phyloP scores from a whole-genome alignment of 352 stramenopile genomes.

The Albugo candida region DNA sequence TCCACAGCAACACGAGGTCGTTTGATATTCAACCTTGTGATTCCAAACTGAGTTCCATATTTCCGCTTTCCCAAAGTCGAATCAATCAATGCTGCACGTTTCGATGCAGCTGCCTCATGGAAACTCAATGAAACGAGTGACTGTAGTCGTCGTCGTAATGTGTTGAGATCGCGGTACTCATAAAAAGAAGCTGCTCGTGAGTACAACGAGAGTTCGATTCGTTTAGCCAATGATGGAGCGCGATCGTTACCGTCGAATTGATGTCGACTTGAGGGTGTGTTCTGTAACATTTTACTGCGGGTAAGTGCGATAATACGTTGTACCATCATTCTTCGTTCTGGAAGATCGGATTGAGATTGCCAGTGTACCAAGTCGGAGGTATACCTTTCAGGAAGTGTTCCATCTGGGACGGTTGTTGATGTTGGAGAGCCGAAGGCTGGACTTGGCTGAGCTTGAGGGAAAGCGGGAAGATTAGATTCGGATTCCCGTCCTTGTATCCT shows the following conservation, averaged over 20 bases:
- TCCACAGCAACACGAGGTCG: conserved; percentile 13
- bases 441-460: background rate
- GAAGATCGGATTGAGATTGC: conserved; percentile 65
- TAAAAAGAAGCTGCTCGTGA: conserved; percentile 60
- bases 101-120: conserved; percentile 55
- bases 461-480: background rate
- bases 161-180: conserved; percentile 75
- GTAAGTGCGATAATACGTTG: conserved; percentile 80
- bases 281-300: conserved; percentile 30
- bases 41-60: conserved; percentile 20
- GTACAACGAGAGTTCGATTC: conserved; percentile 73
- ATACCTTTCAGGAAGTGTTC: conserved; percentile 51
- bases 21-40: conserved; percentile 41
- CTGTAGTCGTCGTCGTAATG: conserved; percentile 50
- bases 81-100: conserved; percentile 14
- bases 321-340: conserved; percentile 62
- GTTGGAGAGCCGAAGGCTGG: background rate
- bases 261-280: background rate
- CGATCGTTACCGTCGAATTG: conserved; percentile 21
- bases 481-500: too few species aligned
- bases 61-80: conserved; percentile 34
- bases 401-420: conserved; percentile 2
- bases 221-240: conserved; percentile 65
- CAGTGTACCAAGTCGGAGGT: conserved; percentile 59
- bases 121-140: conserved; percentile 76